Base-by-base conservation (phyloP, 2,329 filamentous ascomycete genomes). In the Aureobasidium vineae region DNA sequence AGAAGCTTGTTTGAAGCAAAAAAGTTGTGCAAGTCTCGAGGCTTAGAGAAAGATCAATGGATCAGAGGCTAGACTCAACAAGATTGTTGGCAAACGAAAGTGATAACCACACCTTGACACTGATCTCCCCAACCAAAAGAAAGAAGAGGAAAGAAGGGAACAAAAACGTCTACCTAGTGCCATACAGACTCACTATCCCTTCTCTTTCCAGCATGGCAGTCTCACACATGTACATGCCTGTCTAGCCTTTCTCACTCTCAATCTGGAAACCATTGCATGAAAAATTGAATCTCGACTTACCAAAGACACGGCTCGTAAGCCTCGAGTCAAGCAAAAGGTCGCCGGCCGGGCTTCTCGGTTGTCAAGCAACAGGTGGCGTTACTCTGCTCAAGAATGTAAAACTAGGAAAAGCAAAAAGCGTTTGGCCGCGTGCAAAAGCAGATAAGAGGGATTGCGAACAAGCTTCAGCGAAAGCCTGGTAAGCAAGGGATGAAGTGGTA, bases 401-500 rank as follows among this genome's bases (percentile, higher is more conserved):
- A 33, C 3, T 3, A 23, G 11, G 40, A n/a, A 13, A 49, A 28
- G 45, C n/a, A 26, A 38, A 5, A 38, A 8, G 31, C 52, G 52
- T 56, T 23, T 5, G 36, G 23, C 6, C 36, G 33, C 53, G 36
- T 41, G 53, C n/a, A 45, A 45, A 45, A 23, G 6, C 13, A 41
- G 36, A 57, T n/a, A 57, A 54, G 52, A 54, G 31, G n/a, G 11
- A 41, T 15, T 6, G n/a, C 5, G 13, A 41, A 47, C n/a, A 59
- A 47, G 56, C 56, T 59, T 59, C 8, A 45, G 19, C 5, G 15
- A 26, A 56, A n/a, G n/a, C 38, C 56, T 36, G 23, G 10, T 3
- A 61, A 38, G 57, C 41, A 61, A 61, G 57, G 57, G 57, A 33
- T 59, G 54, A 11, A 43, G n/a, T 26, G 28, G 56, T 5, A 45